Percentiles rank a stretch among this genome's conserved stretches.
These are phyloP conservation scores for Colletotrichum cordylinicola DNA, from an alignment of 2,329 filamentous ascomycete species.

Conservation along the genomic window DNA sequence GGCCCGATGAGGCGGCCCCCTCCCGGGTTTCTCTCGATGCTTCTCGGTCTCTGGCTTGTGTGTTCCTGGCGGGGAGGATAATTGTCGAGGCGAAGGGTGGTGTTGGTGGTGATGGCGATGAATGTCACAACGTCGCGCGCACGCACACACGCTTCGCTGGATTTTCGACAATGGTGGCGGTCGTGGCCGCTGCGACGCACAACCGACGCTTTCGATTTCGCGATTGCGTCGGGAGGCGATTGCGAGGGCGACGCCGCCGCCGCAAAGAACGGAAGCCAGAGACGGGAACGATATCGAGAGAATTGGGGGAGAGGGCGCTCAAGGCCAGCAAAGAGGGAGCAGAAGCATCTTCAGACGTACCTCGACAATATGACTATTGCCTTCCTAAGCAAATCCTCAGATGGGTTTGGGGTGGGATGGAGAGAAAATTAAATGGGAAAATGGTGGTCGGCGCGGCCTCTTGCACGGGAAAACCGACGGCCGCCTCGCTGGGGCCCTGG, in stretches of 20 bases:
- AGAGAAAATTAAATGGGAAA: slow-evolving; percentile 28
- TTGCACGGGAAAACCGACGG: background rate
- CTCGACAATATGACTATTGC: slow-evolving; percentile 66
- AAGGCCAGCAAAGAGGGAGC: slow-evolving; percentile 22
- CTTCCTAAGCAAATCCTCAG: slow-evolving; percentile 68
- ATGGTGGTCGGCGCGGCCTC: background rate
- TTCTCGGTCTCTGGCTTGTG: background rate
- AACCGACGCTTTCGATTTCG: slow-evolving; percentile 8
- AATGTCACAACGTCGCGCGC: background rate
- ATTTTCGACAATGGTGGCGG: background rate
- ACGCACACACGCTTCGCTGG: background rate
- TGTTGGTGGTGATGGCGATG: background rate
- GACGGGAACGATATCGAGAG: slow-evolving; percentile 16
- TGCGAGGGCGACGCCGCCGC: background rate
- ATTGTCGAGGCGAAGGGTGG: background rate
- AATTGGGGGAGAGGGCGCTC: slow-evolving; percentile 11
- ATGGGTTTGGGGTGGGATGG: slow-evolving; percentile 43
- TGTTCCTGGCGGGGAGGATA: background rate
- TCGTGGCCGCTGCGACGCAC: background rate
- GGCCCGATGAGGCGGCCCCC: background rate
- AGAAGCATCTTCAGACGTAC: slow-evolving; percentile 62
- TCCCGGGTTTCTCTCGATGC: background rate
- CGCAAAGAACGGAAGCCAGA: background rate
- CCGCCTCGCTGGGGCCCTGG: background rate
- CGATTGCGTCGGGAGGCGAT: background rate